These are phyloP conservation scores for Sisymbrium irio DNA, from an alignment of 345 rosid genomes.

Conservation along the genomic window DNA sequence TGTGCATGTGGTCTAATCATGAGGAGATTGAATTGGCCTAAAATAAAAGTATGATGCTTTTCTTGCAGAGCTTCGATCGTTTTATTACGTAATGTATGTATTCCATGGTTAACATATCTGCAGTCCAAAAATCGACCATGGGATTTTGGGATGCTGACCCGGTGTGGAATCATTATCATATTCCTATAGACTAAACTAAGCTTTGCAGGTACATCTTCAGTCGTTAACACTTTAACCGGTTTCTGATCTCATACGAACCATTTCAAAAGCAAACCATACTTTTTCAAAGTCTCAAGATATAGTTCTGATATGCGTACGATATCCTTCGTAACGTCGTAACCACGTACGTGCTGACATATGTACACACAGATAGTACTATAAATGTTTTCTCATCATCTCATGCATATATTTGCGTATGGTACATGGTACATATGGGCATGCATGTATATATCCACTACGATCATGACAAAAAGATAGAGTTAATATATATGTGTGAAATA, in stretches of 20 bases:
- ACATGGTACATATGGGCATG: slow-evolving; percentile 11
- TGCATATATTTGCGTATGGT: slow-evolving; percentile 11
- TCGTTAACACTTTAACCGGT: background rate
- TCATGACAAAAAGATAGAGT: slow-evolving; percentile 8
- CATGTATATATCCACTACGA: slow-evolving; percentile 8
- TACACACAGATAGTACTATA: background rate
- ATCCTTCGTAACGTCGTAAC: background rate
- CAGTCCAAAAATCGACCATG: background rate
- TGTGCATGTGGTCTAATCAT: slow-evolving; percentile 31
- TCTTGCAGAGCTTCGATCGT: slow-evolving; percentile 11
- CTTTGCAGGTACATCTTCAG: background rate
- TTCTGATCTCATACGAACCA: background rate
- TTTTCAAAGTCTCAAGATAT: background rate
- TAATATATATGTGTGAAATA: slow-evolving; percentile 11
- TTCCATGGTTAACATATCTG: background rate
- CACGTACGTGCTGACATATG: background rate
- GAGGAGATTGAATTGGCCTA: slow-evolving; percentile 15
- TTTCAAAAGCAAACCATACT: background rate
- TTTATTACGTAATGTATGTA: slow-evolving; percentile 7
- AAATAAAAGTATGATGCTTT: slow-evolving; percentile 5
- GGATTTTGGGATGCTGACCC: background rate
- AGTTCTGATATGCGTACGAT: background rate
- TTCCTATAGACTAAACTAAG: background rate
- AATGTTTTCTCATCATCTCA: background rate
- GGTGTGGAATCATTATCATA: background rate